Evolutionary conservation across 805 yeast genomes (phyloP), one percentile per base, ranked within the genome.

Genomic region (Scheffersomyces lignosus): DNA sequence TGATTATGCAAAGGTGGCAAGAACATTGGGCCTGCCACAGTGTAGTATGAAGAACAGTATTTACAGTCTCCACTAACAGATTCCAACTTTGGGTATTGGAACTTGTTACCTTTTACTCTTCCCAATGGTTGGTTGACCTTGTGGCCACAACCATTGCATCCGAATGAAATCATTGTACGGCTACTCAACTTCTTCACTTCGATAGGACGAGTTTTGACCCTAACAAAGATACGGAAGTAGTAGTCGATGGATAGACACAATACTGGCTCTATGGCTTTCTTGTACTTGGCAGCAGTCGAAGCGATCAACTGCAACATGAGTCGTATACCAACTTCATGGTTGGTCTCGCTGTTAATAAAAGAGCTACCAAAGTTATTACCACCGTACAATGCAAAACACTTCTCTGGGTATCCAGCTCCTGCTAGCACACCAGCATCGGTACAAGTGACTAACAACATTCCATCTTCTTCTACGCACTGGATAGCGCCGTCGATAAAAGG

Each of bases 1-100:
- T 59, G 56, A 53, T 83, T 75, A 53, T 91, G 98, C 39, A 93
- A 60, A 5, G 74, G 69, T 8, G 81, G 89, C 6, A 37, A 37
- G 86, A 96, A 93, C 96, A 93, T 86, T 42, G 99, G 99, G 3
- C 99, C 99, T 5, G 91, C 89, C 24, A 93, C 57, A 56, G 87
- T 95, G 58, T 78, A 77, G 2, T 78, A 73, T 40, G 69, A 73
- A 1, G 76, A 81, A 65, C 99, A 93, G 58, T 71, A 81, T 18
- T 70, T 54, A 64, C 99, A 93, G 83, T 82, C 33, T 4, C 36
- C 29, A 9, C 26, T n/a, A 17, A 28, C 17, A 6, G 20, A 17
- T 13, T 30, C 46, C 18, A 49, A 33, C 31, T 56, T 56, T 3
- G 73, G 71, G 27, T 80, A 73, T 18, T 84, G 81, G 56, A 66